Evolutionary conservation across 768 basidiomycete genomes (phyloP).

Genomic region (Agaricus subrufescens): DNA sequence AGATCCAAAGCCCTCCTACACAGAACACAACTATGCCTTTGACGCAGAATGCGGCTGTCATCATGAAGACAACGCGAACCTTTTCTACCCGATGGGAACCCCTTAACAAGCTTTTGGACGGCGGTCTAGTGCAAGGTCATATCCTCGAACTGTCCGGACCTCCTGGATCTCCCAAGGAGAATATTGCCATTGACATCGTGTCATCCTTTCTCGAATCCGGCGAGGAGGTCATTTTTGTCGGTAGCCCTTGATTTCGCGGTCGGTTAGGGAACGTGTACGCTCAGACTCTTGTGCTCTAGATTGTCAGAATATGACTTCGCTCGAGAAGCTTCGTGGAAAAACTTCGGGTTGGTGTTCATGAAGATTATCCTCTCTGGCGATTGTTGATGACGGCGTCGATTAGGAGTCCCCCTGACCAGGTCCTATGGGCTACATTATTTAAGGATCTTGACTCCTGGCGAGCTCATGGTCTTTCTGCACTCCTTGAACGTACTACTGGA

Average conservation of each 20-base stretch:
- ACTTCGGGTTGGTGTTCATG: slow-evolving; percentile 20
- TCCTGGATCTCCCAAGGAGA: slow-evolving; percentile 66
- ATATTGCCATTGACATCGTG: slow-evolving; percentile 45
- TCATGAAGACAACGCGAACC: slow-evolving; percentile 22
- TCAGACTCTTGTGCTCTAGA: slow-evolving; percentile 26
- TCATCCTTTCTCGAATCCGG: slow-evolving; percentile 40
- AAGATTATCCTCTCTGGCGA: slow-evolving; percentile 10
- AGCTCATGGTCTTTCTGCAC: slow-evolving; percentile 56
- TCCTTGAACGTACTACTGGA: slow-evolving; percentile 44
- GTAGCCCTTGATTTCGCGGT: slow-evolving; percentile 31
- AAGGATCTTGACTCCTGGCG: slow-evolving; percentile 41
- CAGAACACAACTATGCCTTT: slow-evolving; percentile 22
- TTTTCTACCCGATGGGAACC: slow-evolving; percentile 41
- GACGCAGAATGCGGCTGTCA: slow-evolving; percentile 55
- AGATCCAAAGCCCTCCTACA: slow-evolving; percentile 29
- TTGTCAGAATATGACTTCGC: slow-evolving; percentile 39
- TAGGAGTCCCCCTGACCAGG: background rate
- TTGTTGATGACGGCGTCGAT: slow-evolving; percentile 10
- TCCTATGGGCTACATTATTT: slow-evolving; percentile 32
- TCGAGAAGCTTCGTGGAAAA: slow-evolving; percentile 22
- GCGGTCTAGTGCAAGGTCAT: slow-evolving; percentile 57
- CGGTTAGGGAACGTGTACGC: background rate
- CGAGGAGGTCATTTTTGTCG: slow-evolving; percentile 59
- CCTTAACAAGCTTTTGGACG: slow-evolving; percentile 56
- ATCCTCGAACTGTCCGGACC: slow-evolving; percentile 75